Base-by-base conservation (phyloP, 495 filamentous ascomycete species). In the Aspergillus asperescens region DNA sequence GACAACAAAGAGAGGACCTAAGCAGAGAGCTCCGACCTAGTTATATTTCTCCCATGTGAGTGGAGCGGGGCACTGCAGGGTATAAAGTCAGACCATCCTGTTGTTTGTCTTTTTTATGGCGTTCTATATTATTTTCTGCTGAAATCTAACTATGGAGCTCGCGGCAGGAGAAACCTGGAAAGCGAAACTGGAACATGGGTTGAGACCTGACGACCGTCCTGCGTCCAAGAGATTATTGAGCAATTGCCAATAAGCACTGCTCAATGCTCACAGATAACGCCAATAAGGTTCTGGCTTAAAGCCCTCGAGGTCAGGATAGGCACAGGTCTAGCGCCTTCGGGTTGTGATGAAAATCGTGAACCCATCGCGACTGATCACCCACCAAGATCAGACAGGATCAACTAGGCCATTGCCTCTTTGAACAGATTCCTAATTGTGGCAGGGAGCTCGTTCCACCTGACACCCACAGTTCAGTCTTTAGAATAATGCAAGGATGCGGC, bases 31-130 rank as follows among this genome's bases (percentile, higher is more conserved):
- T 5, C 42, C 5, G 12, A 22, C 19, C 28, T 25, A 42, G 42
- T 54, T 54, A 39, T 54, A 54, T 47, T 54, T 15, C 42, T 29
- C 22, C 42, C 34, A 46, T 45, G 48, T 42, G 40, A 24, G 48
- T 39, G 43, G 20, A 22, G 13, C n/a, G n/a, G n/a, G n/a, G n/a
- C n/a, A n/a, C n/a, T n/a, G n/a, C n/a, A n/a, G n/a, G n/a, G n/a
- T n/a, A n/a, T n/a, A n/a, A n/a, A n/a, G n/a, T n/a, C n/a, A n/a
- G n/a, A n/a, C n/a, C n/a, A n/a, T n/a, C n/a, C n/a, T n/a, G n/a
- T n/a, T n/a, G n/a, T n/a, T n/a, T n/a, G n/a, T n/a, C n/a, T n/a
- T n/a, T n/a, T n/a, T n/a, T n/a, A n/a, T n/a, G n/a, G n/a, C n/a
- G n/a, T n/a, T n/a, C n/a, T n/a, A n/a, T n/a, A n/a, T n/a, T n/a